Base-by-base conservation (phyloP, 805 yeast genomes). In the Isabelozyma pseudorhagii region DNA sequence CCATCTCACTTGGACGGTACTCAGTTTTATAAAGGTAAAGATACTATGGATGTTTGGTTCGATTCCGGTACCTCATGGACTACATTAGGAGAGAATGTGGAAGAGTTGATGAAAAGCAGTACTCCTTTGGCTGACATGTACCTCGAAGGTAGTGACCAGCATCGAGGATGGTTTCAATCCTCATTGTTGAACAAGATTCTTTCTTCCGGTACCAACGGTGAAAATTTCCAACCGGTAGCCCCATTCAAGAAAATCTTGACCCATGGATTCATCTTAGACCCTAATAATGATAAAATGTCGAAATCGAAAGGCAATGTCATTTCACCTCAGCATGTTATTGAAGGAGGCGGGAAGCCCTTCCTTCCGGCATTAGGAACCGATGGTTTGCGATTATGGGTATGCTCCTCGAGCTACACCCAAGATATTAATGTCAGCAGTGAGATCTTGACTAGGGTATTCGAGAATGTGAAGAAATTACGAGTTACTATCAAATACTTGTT, bases 31-130 rank as follows among this genome's bases (percentile, higher is more conserved):
- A 86, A 89, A 59, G 93, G 97, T 1, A 79, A 75, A 42, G 99
- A 94, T 58, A 94, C 99, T 0, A 87, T 94, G 91, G 99, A 94
- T 68, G 99, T 94, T 15, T 94, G 99, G 99, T 93, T 94, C 70
- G 99, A 94, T 66, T 87, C 96, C 39, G 99, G 99, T 0, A 82
- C 96, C 0, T 85, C 94, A 34, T 94, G 99, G 98, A 79, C 82
- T 9, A 77, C 81, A 42, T 71, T 87, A 17, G 71, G 69, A 40
- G 62, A 67, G 2, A 74, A 77, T 46, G 52, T 57, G 3, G 53
- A 70, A 9, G 6, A 21, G 25, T 21, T 21, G 25, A 21, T 21
- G 25, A 21, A 21, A 21, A 21, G 25, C 25, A 21, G 6, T 21
- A 21, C 25, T 21, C 69, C 68, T 5, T 52, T 64, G 41, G 85